phyloP scores from a whole-genome alignment of 106 monocot species.

The Acorus gramineus region DNA sequence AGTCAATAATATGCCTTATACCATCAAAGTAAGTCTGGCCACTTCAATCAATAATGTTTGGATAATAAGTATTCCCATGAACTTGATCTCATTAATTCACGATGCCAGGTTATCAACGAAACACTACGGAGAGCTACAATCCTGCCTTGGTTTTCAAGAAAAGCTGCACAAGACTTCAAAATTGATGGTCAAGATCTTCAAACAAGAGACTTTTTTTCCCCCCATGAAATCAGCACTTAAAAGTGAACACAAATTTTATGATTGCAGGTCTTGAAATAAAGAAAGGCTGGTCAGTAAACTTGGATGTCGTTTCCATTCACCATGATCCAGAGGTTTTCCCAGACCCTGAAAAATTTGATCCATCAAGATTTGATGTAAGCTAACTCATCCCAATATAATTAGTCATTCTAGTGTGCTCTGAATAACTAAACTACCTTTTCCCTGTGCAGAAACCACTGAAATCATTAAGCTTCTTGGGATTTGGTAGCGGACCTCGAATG shows the following conservation, averaged over 20 bases:
- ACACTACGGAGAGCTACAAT: conserved; percentile 32
- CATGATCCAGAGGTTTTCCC: conserved; percentile 24
- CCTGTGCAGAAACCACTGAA: conserved; percentile 17
- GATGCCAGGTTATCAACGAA: conserved; percentile 24
- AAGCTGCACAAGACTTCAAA: conserved; percentile 22
- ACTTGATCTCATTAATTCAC: background rate
- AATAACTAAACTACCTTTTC: background rate
- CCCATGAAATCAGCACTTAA: background rate
- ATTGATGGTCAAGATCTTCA: conserved; percentile 18
- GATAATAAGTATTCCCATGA: background rate
- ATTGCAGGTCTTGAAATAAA: conserved; percentile 17
- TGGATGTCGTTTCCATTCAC: conserved; percentile 35
- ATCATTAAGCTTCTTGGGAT: conserved; percentile 31
- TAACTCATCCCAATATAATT: too few species aligned
- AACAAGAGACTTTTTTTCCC: background rate
- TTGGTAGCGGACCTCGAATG: conserved; percentile 28
- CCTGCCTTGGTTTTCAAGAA: conserved; percentile 36
- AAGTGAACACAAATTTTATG: background rate
- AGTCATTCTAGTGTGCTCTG: too few species aligned
- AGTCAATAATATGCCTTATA: conserved; percentile 30
- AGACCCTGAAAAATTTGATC: conserved; percentile 19
- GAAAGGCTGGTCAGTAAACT: conserved; percentile 22
- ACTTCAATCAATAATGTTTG: too few species aligned
- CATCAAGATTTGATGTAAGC: conserved; percentile 32
- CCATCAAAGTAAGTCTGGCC: conserved; percentile 14